Percentiles rank a stretch among this genome's conserved stretches.
Conservation (phyloP, 2,329 filamentous ascomycete species). For the Pezicula rhizophila region DNA sequence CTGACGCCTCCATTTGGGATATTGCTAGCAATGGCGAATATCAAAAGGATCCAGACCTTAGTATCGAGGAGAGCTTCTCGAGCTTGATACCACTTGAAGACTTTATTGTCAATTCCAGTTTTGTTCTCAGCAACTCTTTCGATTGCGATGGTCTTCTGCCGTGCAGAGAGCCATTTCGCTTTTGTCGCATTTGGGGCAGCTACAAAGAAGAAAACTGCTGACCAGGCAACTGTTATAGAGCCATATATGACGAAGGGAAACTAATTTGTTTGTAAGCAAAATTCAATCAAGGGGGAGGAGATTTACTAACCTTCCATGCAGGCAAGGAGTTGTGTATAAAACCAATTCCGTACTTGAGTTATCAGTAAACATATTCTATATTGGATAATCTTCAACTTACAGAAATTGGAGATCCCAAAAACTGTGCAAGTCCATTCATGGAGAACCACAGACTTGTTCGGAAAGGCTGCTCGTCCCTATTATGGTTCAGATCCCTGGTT, state of each 20-base stretch:
- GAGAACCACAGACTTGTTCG: slow-evolving; percentile 42
- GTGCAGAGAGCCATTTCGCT: background rate
- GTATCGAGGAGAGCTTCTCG: slow-evolving; percentile 34
- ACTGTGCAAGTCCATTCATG: background rate
- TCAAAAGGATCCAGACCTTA: slow-evolving; percentile 25
- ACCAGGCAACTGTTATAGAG: slow-evolving; percentile 19
- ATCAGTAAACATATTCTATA: no score
- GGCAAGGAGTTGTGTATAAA: no score
- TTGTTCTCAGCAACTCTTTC: slow-evolving; percentile 16
- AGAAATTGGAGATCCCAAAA: background rate
- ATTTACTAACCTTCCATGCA: no score
- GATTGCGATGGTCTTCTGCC: background rate
- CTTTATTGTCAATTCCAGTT: slow-evolving; percentile 1
- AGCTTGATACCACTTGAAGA: background rate
- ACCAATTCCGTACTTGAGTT: no score
- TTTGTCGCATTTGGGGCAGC: background rate
- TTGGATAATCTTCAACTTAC: background rate
- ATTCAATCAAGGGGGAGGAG: no score
- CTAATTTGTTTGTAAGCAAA: background rate
- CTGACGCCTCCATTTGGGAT: slow-evolving; percentile 4
- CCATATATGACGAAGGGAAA: slow-evolving; percentile 11
- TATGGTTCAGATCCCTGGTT: background rate
- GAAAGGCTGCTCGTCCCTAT: slow-evolving; percentile 25
- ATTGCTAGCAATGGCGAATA: background rate
- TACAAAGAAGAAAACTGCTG: slow-evolving; percentile 31